phyloP scores from a whole-genome alignment of 768 basidiomycete genomes.

The Boletus huronensis region DNA sequence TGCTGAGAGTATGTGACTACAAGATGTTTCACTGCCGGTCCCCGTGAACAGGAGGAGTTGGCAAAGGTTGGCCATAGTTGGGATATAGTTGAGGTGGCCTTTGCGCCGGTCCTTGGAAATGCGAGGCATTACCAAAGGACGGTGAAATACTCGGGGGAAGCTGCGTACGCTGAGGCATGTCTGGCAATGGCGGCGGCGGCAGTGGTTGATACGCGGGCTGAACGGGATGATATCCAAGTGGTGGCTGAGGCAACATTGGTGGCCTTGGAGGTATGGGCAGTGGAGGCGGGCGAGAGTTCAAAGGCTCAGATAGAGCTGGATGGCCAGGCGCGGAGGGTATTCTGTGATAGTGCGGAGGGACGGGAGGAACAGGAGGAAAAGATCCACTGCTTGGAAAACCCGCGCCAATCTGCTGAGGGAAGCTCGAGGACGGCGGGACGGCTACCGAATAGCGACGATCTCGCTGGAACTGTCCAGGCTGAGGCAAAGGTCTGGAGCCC shows the following conservation, averaged over 20 bases:
- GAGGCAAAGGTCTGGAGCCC: conserved; percentile 32
- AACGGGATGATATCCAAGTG: conserved; percentile 40
- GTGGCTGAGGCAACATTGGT: conserved; percentile 51
- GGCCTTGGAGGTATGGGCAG: conserved; percentile 37
- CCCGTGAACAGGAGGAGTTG: conserved; percentile 20
- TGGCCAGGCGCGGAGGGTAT: conserved; percentile 25
- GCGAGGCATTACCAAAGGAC: conserved; percentile 26
- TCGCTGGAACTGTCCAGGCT: conserved; percentile 30
- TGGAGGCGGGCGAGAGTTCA: conserved; percentile 17
- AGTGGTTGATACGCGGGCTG: conserved; percentile 38
- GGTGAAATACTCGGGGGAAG: conserved; percentile 24
- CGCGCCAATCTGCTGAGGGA: conserved; percentile 24
- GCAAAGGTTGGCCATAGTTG: conserved; percentile 32
- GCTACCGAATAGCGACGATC: conserved; percentile 32
- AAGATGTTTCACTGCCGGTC: conserved; percentile 26
- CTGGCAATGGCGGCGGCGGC: conserved; percentile 30
- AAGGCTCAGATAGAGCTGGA: conserved; percentile 24
- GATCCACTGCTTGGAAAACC: conserved; percentile 18
- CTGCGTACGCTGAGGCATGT: conserved; percentile 28
- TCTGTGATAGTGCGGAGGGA: conserved; percentile 35
- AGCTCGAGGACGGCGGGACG: conserved; percentile 29
- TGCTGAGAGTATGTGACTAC: conserved; percentile 11
- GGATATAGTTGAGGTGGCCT: conserved; percentile 36
- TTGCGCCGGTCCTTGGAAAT: conserved; percentile 40
- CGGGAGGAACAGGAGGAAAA: conserved; percentile 14